Percentiles rank a stretch among this genome's conserved stretches.
Conservation (phyloP, 495 filamentous ascomycete species). For the Penicillium dipodomyicola region DNA sequence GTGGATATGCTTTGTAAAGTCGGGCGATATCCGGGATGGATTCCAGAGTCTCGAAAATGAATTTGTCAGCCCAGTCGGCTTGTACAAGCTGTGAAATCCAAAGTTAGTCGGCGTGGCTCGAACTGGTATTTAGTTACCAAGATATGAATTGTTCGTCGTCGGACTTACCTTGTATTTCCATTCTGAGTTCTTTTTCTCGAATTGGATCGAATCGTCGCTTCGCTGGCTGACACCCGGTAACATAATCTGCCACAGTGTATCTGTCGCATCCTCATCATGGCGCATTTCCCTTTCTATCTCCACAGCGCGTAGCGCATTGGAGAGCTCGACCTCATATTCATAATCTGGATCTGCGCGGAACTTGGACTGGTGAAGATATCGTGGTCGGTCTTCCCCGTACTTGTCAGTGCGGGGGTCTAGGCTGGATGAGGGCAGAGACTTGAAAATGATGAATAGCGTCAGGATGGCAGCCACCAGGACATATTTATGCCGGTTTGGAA, state of each 20-base stretch:
- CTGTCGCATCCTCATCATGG: slow-evolving; percentile 10
- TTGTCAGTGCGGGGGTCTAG: background rate
- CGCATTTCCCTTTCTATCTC: slow-evolving; percentile 19
- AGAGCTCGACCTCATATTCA: slow-evolving; percentile 23
- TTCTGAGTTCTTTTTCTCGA: slow-evolving; percentile 31
- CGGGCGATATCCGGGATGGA: slow-evolving; percentile 32
- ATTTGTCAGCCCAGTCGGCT: slow-evolving; percentile 30
- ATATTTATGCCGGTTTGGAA: slow-evolving; percentile 9
- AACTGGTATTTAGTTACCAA: background rate
- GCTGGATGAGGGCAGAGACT: slow-evolving; percentile 6
- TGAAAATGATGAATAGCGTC: slow-evolving; percentile 11
- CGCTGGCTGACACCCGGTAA: slow-evolving; percentile 22
- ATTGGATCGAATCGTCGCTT: slow-evolving; percentile 27
- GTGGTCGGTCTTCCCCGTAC: slow-evolving; percentile 19
- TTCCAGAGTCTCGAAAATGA: slow-evolving; percentile 27
- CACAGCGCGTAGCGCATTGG: slow-evolving; percentile 26
- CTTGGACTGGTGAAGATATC: slow-evolving; percentile 31
- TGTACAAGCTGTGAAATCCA: slow-evolving; percentile 27
- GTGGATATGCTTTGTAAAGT: slow-evolving; percentile 35
- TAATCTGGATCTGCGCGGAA: slow-evolving; percentile 35
- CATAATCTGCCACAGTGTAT: slow-evolving; percentile 41
- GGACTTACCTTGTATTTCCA: slow-evolving; percentile 36
- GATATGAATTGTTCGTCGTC: background rate
- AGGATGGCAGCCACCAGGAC: slow-evolving; percentile 13
- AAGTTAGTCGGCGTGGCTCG: background rate